Base-by-base conservation (phyloP, 257 asterid species). In the Eustoma russellianum region DNA sequence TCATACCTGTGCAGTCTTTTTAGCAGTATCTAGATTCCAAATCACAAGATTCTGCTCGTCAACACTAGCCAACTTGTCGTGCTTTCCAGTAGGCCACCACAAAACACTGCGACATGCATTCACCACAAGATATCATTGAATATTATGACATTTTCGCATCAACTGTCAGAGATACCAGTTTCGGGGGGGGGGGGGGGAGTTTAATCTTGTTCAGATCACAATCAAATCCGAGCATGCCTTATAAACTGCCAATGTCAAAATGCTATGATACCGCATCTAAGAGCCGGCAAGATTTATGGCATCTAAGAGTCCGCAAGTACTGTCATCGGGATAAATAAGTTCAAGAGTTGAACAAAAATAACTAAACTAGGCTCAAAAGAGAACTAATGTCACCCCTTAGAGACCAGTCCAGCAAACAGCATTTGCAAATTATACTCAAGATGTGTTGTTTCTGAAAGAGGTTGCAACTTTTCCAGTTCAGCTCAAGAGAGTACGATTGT, bases 1-100 rank as follows among this genome's bases (percentile, higher is more conserved):
- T 34, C 64, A 60, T 79, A 92, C 97, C 94, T 81, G 97, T 62
- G 98, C 95, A 59, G 87, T 68, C 79, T 88, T 88, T 79, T 85
- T 92, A 59, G 93, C 77, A 54, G 86, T 74, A 65, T 88, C 93
- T 50, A 92, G 73, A 80, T 86, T 76, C 98, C 97, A 92, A 30
- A 92, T 66, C 24, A 78, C 68, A 64, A 91, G 83, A 76, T 80
- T 84, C 60, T 87, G 95, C 75, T 85, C 97, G 46, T 92, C 98
- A 54, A 92, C 74, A 56, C 91, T 82, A 66, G 88, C 76, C 65
- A 92, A 64, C 77, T 83, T 92, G 85, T 92, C 98, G 66, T 92
- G 93, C 61, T 83, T 88, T 79, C 95, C 98, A 11, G 93, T 77
- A 28, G 97, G 95, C 97, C 98, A 92, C 98, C 98, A 92, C 48